phyloP scores from a whole-genome alignment of 192 early-diverging fungal species.

The Coemansia sp. region DNA sequence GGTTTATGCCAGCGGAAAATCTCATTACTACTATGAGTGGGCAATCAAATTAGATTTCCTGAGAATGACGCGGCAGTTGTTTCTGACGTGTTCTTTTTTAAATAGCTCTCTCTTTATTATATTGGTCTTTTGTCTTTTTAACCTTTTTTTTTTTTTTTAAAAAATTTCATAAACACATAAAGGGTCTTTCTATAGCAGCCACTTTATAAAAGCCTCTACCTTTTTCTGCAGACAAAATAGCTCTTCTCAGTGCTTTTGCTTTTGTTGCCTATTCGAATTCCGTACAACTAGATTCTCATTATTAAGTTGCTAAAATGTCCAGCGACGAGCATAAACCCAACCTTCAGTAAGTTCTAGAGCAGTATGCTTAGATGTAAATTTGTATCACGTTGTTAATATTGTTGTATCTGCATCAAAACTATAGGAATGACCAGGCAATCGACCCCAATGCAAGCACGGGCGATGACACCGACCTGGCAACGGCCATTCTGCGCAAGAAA shows the following conservation, averaged over 20 bases:
- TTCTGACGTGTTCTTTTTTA: slow-evolving; percentile 7
- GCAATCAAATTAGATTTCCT: background rate
- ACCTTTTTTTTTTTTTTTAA: background rate
- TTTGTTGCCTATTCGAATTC: background rate
- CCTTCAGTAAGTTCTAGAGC: slow-evolving; percentile 33
- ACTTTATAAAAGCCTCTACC: no score
- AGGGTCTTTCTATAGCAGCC: no score
- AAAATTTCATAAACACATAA: background rate
- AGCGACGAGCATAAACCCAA: slow-evolving; percentile 39
- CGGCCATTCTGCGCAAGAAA: slow-evolving; percentile 95
- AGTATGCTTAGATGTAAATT: no score
- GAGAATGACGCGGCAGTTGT: slow-evolving; percentile 4
- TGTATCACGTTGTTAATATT: no score
- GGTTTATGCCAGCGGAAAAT: slow-evolving; percentile 27
- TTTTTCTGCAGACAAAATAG: background rate
- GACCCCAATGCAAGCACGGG: slow-evolving; percentile 31
- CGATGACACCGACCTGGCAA: slow-evolving; percentile 80
- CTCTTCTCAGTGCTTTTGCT: background rate
- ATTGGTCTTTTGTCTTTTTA: background rate
- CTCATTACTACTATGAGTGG: slow-evolving; percentile 19
- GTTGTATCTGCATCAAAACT: background rate
- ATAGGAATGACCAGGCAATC: slow-evolving; percentile 41
- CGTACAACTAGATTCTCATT: background rate
- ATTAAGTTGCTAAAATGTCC: slow-evolving; percentile 15
- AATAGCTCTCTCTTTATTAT: background rate